Conservation (phyloP, 2,329 filamentous ascomycete genomes). For the Dryadomyces quercus-mongolicae region DNA sequence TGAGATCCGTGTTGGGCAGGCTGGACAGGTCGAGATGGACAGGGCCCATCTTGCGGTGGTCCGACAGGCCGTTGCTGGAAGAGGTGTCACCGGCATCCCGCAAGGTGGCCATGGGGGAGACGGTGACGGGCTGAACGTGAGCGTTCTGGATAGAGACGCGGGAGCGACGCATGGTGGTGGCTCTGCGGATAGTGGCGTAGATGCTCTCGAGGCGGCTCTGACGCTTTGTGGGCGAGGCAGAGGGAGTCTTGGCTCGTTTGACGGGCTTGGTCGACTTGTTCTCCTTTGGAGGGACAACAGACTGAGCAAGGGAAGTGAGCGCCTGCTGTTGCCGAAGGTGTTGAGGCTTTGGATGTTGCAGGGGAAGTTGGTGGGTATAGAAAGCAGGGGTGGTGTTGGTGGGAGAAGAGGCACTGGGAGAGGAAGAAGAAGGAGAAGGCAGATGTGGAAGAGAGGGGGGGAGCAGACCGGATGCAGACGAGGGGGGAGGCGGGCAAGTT, state of each 20-base stretch:
- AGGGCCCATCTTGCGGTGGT: neutral
- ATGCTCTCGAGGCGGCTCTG: slow-evolving; percentile 17
- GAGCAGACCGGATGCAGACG: slow-evolving; percentile 5
- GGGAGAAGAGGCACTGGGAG: neutral
- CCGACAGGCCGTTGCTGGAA: neutral
- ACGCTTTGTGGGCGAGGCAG: slow-evolving; percentile 7
- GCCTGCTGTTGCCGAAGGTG: neutral
- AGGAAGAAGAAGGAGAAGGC: neutral
- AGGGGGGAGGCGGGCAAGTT: slow-evolving; percentile 2
- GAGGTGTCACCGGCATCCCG: slow-evolving; percentile 1
- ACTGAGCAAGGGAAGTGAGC: neutral
- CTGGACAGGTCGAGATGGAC: neutral
- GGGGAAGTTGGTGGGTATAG: slow-evolving; percentile 9
- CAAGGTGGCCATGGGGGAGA: slow-evolving; percentile 11
- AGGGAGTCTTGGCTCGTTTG: neutral
- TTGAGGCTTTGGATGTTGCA: slow-evolving; percentile 5
- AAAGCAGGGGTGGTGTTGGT: neutral
- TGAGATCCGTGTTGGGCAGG: neutral
- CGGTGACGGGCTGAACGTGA: slow-evolving; percentile 6
- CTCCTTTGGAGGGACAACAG: neutral
- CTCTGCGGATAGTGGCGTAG: slow-evolving; percentile 20
- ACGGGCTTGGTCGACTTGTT: neutral
- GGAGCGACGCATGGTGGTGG: slow-evolving; percentile 13
- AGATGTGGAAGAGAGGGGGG: neutral
- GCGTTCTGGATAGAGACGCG: slow-evolving; percentile 7